Evolutionary conservation across 768 basidiomycete genomes (phyloP).

Genomic region (Cystobasidium onofrii): DNA sequence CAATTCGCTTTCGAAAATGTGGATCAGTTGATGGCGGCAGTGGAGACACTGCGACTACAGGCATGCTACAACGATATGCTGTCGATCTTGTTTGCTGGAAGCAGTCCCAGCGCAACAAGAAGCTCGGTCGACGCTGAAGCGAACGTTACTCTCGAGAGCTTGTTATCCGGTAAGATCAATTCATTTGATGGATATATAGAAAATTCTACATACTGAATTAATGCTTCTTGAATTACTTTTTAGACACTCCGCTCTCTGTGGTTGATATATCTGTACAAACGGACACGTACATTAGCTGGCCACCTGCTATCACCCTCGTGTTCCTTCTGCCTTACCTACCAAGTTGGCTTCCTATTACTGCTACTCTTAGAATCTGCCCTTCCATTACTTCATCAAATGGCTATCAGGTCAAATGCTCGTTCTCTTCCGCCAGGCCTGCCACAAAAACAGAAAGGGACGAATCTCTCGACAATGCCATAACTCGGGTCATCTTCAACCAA

Average conservation of each 20-base stretch:
- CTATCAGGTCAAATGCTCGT: neutral
- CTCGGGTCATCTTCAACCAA: neutral
- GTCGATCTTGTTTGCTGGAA: neutral
- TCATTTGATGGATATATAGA: neutral
- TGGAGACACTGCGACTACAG: neutral
- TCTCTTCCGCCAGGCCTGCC: too few species aligned
- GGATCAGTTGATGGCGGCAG: neutral
- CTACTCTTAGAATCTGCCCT: neutral
- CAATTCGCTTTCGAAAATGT: neutral
- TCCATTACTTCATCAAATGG: neutral
- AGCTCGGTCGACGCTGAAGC: neutral
- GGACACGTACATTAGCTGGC: neutral
- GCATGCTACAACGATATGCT: constrained; percentile 7
- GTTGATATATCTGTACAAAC: neutral
- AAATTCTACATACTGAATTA: neutral
- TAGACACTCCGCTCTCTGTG: neutral
- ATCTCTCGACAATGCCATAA: neutral
- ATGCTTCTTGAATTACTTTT: neutral
- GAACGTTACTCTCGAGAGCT: neutral
- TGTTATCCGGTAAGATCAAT: neutral
- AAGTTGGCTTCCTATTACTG: constrained; percentile 9
- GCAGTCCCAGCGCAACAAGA: neutral
- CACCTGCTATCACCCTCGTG: neutral
- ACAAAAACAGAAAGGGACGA: too few species aligned
- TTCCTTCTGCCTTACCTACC: constrained; percentile 11